phyloP scores from a whole-genome alignment of 1,284 basidiomycete species.

The Meripilus lineatus region DNA sequence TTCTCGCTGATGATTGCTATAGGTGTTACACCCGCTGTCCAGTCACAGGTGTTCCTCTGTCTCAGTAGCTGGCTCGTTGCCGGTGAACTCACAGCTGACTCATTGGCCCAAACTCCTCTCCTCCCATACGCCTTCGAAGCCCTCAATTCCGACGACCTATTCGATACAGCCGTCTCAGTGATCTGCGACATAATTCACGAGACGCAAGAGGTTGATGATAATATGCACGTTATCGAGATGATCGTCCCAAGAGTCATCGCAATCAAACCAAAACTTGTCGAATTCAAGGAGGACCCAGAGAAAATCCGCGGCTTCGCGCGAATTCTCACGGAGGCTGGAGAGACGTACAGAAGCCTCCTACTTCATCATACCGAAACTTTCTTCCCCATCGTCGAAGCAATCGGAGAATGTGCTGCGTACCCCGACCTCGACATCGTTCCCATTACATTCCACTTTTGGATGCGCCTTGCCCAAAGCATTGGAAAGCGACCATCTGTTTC shows the following conservation, averaged over 20 bases:
- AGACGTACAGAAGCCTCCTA: constrained; percentile 90
- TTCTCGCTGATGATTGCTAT: constrained; percentile 8
- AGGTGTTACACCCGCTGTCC: constrained; percentile 86
- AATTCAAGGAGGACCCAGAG: constrained; percentile 75
- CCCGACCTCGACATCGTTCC: constrained; percentile 94
- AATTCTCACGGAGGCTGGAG: constrained; percentile 94
- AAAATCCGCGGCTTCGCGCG: constrained; percentile 88
- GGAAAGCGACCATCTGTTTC: constrained; percentile 69
- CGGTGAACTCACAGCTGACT: constrained; percentile 72
- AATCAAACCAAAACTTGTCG: constrained; percentile 60
- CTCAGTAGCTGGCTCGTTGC: constrained; percentile 86
- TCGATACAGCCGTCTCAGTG: constrained; percentile 90
- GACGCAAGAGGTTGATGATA: constrained; percentile 96
- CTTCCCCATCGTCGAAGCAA: constrained; percentile 91
- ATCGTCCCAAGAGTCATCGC: constrained; percentile 83
- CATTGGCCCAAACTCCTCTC: constrained; percentile 78
- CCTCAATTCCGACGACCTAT: constrained; percentile 79
- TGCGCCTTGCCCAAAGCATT: constrained; percentile 81
- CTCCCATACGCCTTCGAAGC: constrained; percentile 84
- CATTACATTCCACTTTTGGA: constrained; percentile 99
- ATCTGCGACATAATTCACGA: constrained; percentile 97
- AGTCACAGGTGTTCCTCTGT: constrained; percentile 83
- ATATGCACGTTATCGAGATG: constrained; percentile 83
- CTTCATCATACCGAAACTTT: constrained; percentile 87
- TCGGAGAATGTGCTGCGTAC: constrained; percentile 91